Evolutionary conservation across 2,329 filamentous ascomycete species (phyloP), one percentile per base, ranked within the genome.

Genomic region (Nannizzia gypsea): DNA sequence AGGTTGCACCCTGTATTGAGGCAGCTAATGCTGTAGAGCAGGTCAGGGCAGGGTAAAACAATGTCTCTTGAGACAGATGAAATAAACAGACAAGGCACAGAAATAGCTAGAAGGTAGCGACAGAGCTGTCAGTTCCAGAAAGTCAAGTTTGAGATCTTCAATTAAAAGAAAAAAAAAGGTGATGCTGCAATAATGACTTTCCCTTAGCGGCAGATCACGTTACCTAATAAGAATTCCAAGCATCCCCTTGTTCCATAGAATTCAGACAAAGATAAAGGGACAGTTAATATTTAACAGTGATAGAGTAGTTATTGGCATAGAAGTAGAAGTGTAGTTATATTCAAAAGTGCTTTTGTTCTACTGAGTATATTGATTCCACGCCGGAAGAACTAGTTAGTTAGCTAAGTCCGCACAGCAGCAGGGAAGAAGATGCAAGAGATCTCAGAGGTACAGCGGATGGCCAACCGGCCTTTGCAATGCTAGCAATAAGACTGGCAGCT

Each of bases 301-400:
- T 31, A n/a, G n/a, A 52, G n/a, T 22, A 52, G 8, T 1, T 26
- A 26, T 11, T 11, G 31, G 31, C 9, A 13, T 36, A 36, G 31
- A 36, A 36, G 31, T 36, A 36, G 31, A 36, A 36, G 31, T 36
- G 13, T 36, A 36, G 31, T 36, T 36, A 36, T 31, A 31, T 17
- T 24, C 26, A 54, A 54, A 54, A 31, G 28, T 54, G 20, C n/a
- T 54, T 54, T 54, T 54, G 5, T 54, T 54, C 48, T 54, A 34
- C 26, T 54, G 15, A 54, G 13, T 54, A 54, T n/a, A 54, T 54
- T 9, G 6, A 31, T 54, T 34, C 20, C 48, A 31, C 8, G 48
- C 48, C 48, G 20, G n/a, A 3, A 11, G n/a, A 31, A 34, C 9
- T 36, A 36, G 17, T 26, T 36, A 36, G 17, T 26, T 54, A 54